A percentile compares a stretch with the other conserved stretches of the same genome.
These are phyloP conservation scores for Incumbomyces delicatus DNA, from an alignment of 2,329 filamentous ascomycete species.

Conservation along the genomic window DNA sequence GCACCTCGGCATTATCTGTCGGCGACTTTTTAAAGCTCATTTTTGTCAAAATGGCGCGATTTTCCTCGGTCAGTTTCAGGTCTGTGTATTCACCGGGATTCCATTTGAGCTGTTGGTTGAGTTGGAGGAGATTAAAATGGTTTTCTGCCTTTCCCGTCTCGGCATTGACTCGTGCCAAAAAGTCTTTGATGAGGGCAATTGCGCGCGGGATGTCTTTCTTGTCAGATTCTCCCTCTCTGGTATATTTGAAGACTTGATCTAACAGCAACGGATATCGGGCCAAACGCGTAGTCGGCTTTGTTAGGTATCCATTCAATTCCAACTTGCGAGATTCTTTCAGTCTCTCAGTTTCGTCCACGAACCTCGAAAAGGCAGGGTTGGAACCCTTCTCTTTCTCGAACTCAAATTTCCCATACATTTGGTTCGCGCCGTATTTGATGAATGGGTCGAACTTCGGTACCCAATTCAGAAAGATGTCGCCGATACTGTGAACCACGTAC, in stretches of 20 bases:
- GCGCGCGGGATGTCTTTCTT: constrained; percentile 88
- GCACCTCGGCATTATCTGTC: constrained; percentile 80
- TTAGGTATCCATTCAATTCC: constrained; percentile 93
- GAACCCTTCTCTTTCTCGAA: constrained; percentile 90
- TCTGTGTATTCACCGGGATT: constrained; percentile 83
- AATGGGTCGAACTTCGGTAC: constrained; percentile 92
- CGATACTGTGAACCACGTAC: constrained; percentile 78
- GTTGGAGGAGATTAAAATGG: constrained; percentile 83
- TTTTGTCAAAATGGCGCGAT: constrained; percentile 88
- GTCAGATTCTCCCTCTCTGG: constrained; percentile 78
- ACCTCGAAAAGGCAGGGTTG: constrained; percentile 76
- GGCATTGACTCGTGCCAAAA: constrained; percentile 78
- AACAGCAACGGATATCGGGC: constrained; percentile 87
- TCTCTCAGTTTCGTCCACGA: constrained; percentile 92
- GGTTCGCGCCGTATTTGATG: constrained; percentile 90
- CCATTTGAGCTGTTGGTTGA: constrained; percentile 89
- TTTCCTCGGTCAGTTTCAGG: constrained; percentile 85
- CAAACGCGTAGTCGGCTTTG: constrained; percentile 90
- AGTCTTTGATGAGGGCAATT: constrained; percentile 73
- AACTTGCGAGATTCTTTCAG: constrained; percentile 94
- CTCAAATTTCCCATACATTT: constrained; percentile 93
- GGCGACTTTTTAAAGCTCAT: constrained; percentile 86
- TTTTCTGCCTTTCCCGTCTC: constrained; percentile 98
- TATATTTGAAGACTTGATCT: constrained; percentile 86
- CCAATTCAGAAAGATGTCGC: constrained; percentile 88